phyloP scores from a whole-genome alignment of 202 grass and related monocot species.

The Saccharum hybrid region DNA sequence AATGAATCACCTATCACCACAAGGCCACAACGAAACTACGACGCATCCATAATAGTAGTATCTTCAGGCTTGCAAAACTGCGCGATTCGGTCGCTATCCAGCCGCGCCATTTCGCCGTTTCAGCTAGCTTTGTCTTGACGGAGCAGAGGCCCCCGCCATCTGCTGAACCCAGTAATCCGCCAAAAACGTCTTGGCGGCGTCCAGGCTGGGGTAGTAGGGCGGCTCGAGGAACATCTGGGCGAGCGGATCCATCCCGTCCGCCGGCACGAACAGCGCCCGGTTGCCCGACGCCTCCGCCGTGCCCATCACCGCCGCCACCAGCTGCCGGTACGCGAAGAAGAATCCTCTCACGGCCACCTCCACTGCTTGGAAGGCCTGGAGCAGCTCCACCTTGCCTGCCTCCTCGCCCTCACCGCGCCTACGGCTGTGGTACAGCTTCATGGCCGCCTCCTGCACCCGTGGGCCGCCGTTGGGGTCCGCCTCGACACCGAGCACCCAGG shows the following conservation, averaged over 20 bases:
- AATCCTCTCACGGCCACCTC: conserved; percentile 74
- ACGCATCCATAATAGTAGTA: neutral
- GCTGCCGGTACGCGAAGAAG: conserved; percentile 87
- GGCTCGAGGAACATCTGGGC: conserved; percentile 90
- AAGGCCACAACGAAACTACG: neutral
- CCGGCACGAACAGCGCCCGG: conserved; percentile 62
- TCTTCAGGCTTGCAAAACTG: conserved; percentile 38
- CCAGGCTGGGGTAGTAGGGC: conserved; percentile 86
- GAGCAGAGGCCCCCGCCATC: conserved; percentile 33
- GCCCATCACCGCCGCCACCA: conserved; percentile 73
- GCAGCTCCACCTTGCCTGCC: conserved; percentile 69
- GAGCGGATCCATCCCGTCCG: conserved; percentile 56
- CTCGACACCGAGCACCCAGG: conserved; percentile 79
- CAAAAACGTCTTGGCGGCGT: conserved; percentile 92
- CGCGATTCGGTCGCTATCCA: neutral
- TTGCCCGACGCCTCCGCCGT: conserved; percentile 69
- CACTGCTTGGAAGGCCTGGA: conserved; percentile 78
- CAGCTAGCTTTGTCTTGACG: conserved; percentile 43
- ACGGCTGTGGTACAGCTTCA: conserved; percentile 82
- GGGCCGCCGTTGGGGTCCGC: conserved; percentile 90
- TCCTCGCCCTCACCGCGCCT: conserved; percentile 60
- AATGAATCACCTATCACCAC: conserved; percentile 24
- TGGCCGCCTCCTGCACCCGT: conserved; percentile 81
- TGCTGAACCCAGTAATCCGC: conserved; percentile 77
- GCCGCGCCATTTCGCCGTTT: conserved; percentile 16